These are phyloP conservation scores for Mycena crocata DNA, from an alignment of 768 basidiomycete species.

Conservation along the genomic window DNA sequence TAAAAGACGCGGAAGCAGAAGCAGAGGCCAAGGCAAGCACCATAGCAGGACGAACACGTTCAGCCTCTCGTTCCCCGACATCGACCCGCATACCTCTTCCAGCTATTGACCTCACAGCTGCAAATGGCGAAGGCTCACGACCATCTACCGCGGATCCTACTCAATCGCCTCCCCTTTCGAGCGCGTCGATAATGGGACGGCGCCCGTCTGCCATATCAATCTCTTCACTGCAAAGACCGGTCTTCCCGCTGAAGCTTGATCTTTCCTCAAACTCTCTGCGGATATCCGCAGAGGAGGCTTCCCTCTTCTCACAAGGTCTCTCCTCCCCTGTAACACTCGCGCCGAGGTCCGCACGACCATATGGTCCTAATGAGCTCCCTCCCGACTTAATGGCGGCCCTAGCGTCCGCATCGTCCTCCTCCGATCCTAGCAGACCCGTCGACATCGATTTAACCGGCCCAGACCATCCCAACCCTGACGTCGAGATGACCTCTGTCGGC, in stretches of 20 bases:
- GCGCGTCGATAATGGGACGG: slow-evolving; percentile 51
- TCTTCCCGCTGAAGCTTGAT: slow-evolving; percentile 82
- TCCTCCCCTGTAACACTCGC: slow-evolving; percentile 86
- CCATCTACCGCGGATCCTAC: slow-evolving; percentile 50
- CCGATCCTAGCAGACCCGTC: slow-evolving; percentile 44
- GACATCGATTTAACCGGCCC: slow-evolving; percentile 73
- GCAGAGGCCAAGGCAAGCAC: slow-evolving; percentile 44
- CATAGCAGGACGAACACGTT: slow-evolving; percentile 35
- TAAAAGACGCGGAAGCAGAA: slow-evolving; percentile 52
- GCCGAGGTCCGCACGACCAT: slow-evolving; percentile 78
- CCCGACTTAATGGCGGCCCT: slow-evolving; percentile 77
- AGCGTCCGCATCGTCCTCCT: slow-evolving; percentile 53
- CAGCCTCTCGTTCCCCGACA: slow-evolving; percentile 40
- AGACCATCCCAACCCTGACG: slow-evolving; percentile 43
- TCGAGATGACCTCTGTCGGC: slow-evolving; percentile 55
- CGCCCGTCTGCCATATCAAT: slow-evolving; percentile 84
- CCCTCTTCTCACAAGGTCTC: slow-evolving; percentile 68
- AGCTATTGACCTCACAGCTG: slow-evolving; percentile 25
- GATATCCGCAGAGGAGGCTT: slow-evolving; percentile 71
- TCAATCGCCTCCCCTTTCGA: slow-evolving; percentile 39
- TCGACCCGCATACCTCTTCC: slow-evolving; percentile 35
- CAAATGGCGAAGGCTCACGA: slow-evolving; percentile 38
- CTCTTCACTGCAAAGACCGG: slow-evolving; percentile 80
- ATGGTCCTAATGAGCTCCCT: slow-evolving; percentile 64
- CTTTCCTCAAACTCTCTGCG: slow-evolving; percentile 77